phyloP scores from a whole-genome alignment of 139 green algal species.

The Chlamydomonas schloesseri region DNA sequence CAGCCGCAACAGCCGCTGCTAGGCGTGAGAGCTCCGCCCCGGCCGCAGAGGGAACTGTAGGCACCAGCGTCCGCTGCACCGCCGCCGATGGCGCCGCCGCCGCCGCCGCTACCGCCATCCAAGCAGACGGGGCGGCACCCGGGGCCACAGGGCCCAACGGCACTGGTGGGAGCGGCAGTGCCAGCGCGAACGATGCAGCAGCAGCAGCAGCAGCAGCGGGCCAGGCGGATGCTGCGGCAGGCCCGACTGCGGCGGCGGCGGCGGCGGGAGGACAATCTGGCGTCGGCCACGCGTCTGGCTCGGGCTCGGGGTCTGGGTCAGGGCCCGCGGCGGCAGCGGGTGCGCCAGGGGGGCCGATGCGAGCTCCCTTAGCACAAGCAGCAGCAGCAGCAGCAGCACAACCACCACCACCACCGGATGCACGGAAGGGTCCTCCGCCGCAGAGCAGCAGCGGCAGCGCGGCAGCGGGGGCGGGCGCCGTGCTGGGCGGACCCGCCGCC shows the following conservation, averaged over 20 bases:
- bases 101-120: no score
- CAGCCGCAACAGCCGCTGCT: neutral
- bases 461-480: neutral
- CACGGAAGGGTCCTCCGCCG: neutral
- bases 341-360: no score
- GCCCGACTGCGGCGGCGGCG: neutral
- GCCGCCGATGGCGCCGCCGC: neutral
- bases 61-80: neutral
- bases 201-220: neutral
- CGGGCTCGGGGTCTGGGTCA: neutral
- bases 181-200: no score
- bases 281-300: neutral
- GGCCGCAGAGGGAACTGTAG: no score
- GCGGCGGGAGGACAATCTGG: neutral
- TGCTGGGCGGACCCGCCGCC: neutral
- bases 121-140: no score
- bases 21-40: neutral
- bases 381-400: neutral
- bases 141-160: no score
- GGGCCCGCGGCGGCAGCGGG: neutral
- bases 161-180: no score
- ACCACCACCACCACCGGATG: no score
- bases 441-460: conserved; percentile 42
- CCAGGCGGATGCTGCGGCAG: neutral
- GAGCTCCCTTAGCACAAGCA: no score